phyloP scores from a whole-genome alignment of 1,284 basidiomycete species.

The Ustilago shanxiensis region DNA sequence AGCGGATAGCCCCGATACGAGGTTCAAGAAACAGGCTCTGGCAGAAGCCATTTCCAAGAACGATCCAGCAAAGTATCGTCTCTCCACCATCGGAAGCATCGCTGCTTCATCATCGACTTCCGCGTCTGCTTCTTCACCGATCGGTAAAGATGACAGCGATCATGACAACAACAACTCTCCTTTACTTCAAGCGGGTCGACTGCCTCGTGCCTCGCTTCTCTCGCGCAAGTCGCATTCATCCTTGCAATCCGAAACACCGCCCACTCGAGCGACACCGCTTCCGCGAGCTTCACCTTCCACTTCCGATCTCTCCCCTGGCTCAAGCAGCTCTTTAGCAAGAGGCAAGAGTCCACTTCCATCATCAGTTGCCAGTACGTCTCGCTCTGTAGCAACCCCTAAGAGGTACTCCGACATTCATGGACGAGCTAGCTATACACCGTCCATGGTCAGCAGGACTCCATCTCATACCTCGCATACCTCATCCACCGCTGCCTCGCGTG shows the following conservation, averaged over 20 bases:
- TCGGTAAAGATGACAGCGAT: constrained; percentile 21
- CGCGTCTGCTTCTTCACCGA: constrained; percentile 18
- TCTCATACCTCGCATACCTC: constrained; percentile 44
- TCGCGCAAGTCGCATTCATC: constrained; percentile 40
- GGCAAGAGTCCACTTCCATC: constrained; percentile 28
- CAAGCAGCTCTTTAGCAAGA: constrained; percentile 17
- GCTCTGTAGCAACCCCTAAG: constrained; percentile 35
- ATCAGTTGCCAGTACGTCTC: constrained; percentile 15
- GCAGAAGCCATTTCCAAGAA: constrained; percentile 55
- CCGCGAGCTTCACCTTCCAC: constrained; percentile 32
- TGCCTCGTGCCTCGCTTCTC: constrained; percentile 38
- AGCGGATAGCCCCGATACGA: constrained; percentile 46
- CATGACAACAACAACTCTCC: constrained; percentile 35
- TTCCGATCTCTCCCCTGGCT: constrained; percentile 30
- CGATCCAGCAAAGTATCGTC: constrained; percentile 54
- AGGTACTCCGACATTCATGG: constrained; percentile 41
- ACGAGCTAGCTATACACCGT: constrained; percentile 20
- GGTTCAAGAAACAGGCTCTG: constrained; percentile 48
- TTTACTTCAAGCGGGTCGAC: constrained; percentile 37
- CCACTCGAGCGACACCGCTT: constrained; percentile 15
- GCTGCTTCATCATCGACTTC: constrained; percentile 14
- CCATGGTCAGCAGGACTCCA: constrained; percentile 27
- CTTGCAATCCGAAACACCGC: constrained; percentile 42
- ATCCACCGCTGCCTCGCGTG: constrained; percentile 45
- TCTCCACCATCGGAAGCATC: neutral